phyloP scores from a whole-genome alignment of 192 early-diverging fungal species.

The Lobosporangium transversale region DNA sequence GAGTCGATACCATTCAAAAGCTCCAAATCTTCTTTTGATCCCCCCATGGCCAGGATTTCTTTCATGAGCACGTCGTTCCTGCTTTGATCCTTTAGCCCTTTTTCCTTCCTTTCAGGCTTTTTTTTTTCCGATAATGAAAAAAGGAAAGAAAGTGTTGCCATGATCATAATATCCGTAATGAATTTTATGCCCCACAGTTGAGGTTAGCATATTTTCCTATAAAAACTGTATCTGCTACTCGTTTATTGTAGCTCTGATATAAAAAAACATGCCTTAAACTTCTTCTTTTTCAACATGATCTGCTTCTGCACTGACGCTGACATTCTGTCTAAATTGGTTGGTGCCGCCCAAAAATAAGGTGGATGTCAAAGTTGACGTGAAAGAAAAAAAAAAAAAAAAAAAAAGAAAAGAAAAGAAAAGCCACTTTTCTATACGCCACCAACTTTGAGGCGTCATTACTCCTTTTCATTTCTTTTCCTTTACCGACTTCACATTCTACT shows the following conservation, averaged over 20 bases:
- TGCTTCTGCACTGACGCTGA: not conserved
- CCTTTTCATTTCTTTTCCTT: not conserved
- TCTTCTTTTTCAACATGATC: not conserved
- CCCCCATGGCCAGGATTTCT: constrained; percentile 52
- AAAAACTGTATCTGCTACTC: no score
- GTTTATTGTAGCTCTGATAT: no score
- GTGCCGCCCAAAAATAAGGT: no score
- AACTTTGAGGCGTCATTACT: not conserved
- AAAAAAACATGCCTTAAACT: no score
- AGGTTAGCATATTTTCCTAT: no score
- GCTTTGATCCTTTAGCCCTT: not conserved
- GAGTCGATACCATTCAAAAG: constrained; percentile 38
- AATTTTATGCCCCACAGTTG: no score
- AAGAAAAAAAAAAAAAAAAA: constrained; percentile 13
- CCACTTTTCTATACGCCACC: constrained; percentile 5
- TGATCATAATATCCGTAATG: no score
- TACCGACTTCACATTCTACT: not conserved
- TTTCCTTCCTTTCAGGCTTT: not conserved
- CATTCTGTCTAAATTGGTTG: no score
- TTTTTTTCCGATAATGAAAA: not conserved
- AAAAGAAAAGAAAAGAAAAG: constrained; percentile 16
- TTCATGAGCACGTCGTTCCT: constrained; percentile 20
- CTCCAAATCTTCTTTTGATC: constrained; percentile 38
- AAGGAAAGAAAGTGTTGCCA: no score
- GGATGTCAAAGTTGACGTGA: no score